phyloP scores from a whole-genome alignment of 306 rosid genomes.

The Quercus wislizeni region DNA sequence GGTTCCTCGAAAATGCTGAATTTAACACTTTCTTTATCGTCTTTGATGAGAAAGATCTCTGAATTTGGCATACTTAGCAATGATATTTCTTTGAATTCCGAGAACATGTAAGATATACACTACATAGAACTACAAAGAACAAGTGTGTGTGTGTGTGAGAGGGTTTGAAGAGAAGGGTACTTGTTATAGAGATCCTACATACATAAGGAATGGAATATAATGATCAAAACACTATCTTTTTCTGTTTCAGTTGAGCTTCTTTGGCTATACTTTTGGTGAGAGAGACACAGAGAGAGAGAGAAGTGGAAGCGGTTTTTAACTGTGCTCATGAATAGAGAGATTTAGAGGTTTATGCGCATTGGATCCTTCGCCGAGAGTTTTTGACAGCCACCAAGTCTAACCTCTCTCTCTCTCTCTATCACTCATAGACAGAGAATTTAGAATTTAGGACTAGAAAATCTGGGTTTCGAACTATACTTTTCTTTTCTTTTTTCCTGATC shows the following conservation, averaged over 20 bases:
- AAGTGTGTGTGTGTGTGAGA: neutral
- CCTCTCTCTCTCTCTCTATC: neutral
- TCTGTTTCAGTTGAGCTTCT: conserved; percentile 15
- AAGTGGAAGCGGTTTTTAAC: neutral
- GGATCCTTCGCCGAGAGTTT: conserved; percentile 46
- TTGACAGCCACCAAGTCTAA: conserved; percentile 5
- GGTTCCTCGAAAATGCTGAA: conserved; percentile 6
- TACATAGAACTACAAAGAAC: neutral
- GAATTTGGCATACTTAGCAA: conserved; percentile 27
- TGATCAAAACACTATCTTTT: conserved; percentile 19
- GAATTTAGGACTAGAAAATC: conserved; percentile 4
- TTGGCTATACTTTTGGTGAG: conserved; percentile 29
- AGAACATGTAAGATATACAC: conserved; percentile 4
- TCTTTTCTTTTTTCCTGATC: conserved; percentile 13
- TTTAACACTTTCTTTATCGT: neutral
- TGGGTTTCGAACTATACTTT: conserved; percentile 7
- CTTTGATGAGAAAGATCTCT: conserved; percentile 17
- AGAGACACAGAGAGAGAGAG: neutral
- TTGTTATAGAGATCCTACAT: conserved; percentile 23
- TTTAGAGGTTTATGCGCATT: conserved; percentile 31
- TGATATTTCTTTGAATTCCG: neutral
- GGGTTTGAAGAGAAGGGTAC: neutral
- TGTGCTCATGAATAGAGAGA: neutral
- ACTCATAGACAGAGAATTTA: neutral
- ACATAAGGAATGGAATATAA: conserved; percentile 10